Conservation (phyloP, 2,329 filamentous ascomycete genomes). For the Fusarium humuli region DNA sequence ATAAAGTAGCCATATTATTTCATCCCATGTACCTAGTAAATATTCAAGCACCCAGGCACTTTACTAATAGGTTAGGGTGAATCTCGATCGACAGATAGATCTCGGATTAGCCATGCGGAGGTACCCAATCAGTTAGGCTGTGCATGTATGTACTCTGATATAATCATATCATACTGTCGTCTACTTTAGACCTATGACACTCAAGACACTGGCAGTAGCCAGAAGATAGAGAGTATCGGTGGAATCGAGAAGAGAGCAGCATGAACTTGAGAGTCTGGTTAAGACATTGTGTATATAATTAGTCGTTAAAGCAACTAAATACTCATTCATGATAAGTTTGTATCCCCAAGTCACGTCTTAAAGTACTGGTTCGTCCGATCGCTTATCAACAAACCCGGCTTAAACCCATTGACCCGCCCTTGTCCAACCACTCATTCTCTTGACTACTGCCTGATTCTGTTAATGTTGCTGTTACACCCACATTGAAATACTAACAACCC, state of each 20-base stretch:
- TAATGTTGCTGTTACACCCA: constrained; percentile 6
- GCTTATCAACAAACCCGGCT: constrained; percentile 33
- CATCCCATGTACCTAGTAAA: background rate
- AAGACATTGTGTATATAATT: fast-evolving
- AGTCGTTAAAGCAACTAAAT: background rate
- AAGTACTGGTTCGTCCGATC: constrained; percentile 27
- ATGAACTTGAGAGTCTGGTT: background rate
- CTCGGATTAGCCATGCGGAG: background rate
- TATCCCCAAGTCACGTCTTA: background rate
- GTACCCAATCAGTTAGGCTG: background rate
- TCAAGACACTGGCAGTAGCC: constrained; percentile 8
- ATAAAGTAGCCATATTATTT: background rate
- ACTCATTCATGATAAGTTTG: background rate
- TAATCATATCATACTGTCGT: background rate
- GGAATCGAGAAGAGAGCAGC: background rate
- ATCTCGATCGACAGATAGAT: background rate
- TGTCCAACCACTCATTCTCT: background rate
- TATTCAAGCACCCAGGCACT: background rate
- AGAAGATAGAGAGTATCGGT: background rate
- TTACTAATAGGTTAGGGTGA: background rate
- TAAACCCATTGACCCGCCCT: constrained; percentile 11
- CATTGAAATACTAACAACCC: constrained; percentile 1
- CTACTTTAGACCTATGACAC: background rate
- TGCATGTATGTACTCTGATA: background rate
- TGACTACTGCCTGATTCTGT: background rate